Conservation (phyloP, 805 yeast species). For the Maudiozyma saulgeensis region DNA sequence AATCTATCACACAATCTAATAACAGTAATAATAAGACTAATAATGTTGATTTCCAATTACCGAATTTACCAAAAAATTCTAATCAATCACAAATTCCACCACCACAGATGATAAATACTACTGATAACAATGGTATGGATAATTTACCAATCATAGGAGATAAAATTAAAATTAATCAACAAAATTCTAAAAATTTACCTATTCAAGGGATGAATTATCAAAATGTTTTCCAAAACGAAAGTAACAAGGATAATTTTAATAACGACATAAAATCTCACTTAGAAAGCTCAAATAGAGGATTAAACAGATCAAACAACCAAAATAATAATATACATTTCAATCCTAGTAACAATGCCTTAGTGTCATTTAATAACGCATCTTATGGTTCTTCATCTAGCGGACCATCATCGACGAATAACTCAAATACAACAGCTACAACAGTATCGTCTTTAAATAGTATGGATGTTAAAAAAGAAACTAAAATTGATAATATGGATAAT, state of each 20-base stretch:
- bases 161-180: neutral
- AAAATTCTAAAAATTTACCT: neutral
- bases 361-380: conserved; percentile 11
- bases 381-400: conserved; percentile 7
- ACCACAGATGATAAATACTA: neutral
- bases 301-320: neutral
- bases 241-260: neutral
- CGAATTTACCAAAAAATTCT: neutral
- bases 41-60: neutral
- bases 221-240: neutral
- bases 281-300: neutral
- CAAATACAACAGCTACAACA: neutral
- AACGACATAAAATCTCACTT: neutral
- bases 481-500: neutral
- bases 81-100: neutral
- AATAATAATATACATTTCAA: neutral
- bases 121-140: neutral
- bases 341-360: conserved; percentile 11
- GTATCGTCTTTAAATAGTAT: conserved; percentile 1
- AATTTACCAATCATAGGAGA: neutral
- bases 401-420: conserved; percentile 5
- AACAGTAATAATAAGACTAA: neutral
- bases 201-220: neutral
- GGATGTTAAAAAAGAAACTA: neutral
- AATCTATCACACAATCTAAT: neutral